Evolutionary conservation across 331 rosid species (phyloP).

Genomic region (Telfairia occidentalis): DNA sequence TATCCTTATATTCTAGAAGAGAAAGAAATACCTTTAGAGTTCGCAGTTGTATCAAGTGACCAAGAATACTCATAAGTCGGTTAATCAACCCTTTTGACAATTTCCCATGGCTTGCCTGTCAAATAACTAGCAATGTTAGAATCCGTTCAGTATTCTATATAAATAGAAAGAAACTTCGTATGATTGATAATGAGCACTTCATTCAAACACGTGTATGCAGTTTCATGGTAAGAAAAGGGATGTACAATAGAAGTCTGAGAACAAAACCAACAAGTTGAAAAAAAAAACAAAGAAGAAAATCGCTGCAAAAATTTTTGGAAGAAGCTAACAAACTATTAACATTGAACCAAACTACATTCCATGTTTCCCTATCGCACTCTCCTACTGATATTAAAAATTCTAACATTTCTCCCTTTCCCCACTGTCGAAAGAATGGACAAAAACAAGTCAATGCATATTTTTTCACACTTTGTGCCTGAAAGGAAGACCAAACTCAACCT

Average conservation of each 20-base stretch:
- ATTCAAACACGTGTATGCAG: neutral
- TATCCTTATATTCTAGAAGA: constrained; percentile 2
- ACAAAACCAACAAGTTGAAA: neutral
- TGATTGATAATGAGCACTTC: neutral
- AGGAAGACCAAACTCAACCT: neutral
- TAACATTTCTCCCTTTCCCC: neutral
- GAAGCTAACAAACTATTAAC: neutral
- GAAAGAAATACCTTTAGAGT: constrained; percentile 70
- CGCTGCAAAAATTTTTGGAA: neutral
- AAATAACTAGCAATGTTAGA: constrained; percentile 24
- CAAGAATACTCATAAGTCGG: constrained; percentile 89
- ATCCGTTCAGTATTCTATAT: neutral
- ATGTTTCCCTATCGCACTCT: neutral
- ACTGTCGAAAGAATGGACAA: neutral
- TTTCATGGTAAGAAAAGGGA: neutral
- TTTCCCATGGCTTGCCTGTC: constrained; percentile 94
- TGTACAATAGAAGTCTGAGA: neutral
- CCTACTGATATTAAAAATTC: neutral
- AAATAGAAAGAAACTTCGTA: neutral
- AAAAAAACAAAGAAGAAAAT: neutral
- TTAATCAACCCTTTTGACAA: constrained; percentile 74
- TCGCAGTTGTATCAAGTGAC: constrained; percentile 93
- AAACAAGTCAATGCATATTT: neutral
- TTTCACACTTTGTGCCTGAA: neutral
- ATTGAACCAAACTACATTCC: neutral